Evolutionary conservation across 1,284 basidiomycete species (phyloP).

Genomic region (Athelia psychrophila): DNA sequence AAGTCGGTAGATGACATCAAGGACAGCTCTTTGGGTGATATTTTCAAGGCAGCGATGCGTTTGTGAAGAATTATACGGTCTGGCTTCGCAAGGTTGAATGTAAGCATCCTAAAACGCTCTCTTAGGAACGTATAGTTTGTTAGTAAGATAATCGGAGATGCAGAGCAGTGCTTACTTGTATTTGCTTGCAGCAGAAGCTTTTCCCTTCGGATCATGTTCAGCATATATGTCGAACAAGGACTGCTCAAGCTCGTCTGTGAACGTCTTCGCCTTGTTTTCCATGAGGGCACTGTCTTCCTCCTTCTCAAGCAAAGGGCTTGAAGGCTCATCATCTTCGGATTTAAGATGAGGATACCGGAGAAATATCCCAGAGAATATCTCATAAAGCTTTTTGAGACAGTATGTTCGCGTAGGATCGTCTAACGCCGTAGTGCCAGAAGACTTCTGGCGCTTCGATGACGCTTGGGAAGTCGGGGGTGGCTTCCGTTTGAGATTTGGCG

Average conservation of each 20-base stretch:
- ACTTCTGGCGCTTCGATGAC: constrained; percentile 44
- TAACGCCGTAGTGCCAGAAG: constrained; percentile 31
- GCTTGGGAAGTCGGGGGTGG: constrained; percentile 27
- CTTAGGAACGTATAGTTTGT: constrained; percentile 32
- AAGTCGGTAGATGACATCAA: constrained; percentile 84
- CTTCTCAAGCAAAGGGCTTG: constrained; percentile 28
- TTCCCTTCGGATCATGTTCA: constrained; percentile 74
- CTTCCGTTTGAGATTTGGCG: constrained; percentile 41
- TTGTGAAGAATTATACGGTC: constrained; percentile 74
- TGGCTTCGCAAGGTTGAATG: constrained; percentile 74
- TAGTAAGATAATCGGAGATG: constrained; percentile 9
- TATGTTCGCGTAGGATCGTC: constrained; percentile 77
- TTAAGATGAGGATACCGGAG: constrained; percentile 56
- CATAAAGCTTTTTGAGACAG: constrained; percentile 69
- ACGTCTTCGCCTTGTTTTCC: constrained; percentile 52
- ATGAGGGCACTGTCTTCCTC: constrained; percentile 53
- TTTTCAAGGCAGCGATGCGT: constrained; percentile 64
- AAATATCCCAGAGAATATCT: constrained; percentile 67
- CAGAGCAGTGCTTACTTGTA: constrained; percentile 65
- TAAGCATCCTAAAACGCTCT: constrained; percentile 81
- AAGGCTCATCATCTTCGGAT: constrained; percentile 13
- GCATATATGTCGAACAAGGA: constrained; percentile 69
- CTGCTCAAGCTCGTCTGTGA: constrained; percentile 65
- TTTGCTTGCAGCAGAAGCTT: constrained; percentile 63
- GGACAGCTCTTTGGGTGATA: constrained; percentile 69